phyloP scores from a whole-genome alignment of 2,329 filamentous ascomycete genomes.

The Didymella keratinophila region DNA sequence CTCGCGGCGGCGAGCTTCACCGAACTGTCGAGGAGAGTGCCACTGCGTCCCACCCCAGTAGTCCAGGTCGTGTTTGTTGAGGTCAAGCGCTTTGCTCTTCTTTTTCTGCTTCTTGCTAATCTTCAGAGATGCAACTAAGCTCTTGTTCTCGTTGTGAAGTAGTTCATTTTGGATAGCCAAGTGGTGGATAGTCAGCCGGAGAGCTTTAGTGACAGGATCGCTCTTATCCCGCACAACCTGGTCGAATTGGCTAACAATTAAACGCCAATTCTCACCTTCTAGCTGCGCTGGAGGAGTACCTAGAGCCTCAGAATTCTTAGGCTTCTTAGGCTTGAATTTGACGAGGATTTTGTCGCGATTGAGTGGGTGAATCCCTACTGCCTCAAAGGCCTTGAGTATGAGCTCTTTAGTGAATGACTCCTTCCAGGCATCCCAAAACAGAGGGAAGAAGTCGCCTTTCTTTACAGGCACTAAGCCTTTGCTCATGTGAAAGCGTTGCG shows the following conservation, averaged over 20 bases:
- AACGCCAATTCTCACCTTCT: background rate
- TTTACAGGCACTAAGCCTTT: background rate
- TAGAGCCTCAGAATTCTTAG: too few species aligned
- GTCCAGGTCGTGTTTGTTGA: too few species aligned
- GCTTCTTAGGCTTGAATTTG: slow-evolving; percentile 1
- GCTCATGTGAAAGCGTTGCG: background rate
- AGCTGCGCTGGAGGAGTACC: background rate
- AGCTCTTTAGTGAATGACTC: background rate
- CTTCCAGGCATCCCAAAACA: slow-evolving; percentile 6
- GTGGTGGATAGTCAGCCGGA: background rate
- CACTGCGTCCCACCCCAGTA: too few species aligned
- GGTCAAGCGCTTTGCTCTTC: too few species aligned
- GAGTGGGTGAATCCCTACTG: slow-evolving; percentile 7
- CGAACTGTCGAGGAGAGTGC: too few species aligned
- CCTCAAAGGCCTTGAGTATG: slow-evolving; percentile 12
- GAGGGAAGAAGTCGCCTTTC: slow-evolving; percentile 10
- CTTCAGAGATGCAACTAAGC: background rate
- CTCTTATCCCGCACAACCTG: too few species aligned
- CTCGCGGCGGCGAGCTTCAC: too few species aligned
- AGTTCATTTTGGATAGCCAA: background rate
- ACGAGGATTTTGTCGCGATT: slow-evolving; percentile 8
- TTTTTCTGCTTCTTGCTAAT: too few species aligned
- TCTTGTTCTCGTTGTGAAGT: background rate
- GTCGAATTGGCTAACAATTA: too few species aligned
- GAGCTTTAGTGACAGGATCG: too few species aligned